Base-by-base conservation (phyloP, 805 yeast genomes). In the Peterozyma xylosa region DNA sequence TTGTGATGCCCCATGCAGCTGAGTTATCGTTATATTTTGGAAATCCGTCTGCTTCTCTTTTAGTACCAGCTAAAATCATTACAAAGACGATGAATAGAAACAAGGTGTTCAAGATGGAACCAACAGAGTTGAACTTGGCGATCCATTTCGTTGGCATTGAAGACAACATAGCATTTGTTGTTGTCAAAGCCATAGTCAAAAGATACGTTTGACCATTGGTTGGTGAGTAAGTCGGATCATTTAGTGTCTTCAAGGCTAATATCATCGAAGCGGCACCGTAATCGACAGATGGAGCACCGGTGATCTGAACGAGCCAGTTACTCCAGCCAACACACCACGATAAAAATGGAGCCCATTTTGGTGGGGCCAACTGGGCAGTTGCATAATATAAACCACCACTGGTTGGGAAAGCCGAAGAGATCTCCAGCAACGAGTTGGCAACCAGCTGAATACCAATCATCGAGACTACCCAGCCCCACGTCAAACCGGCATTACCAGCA, bases 371-470 rank as follows among this genome's bases (percentile, higher is more conserved):
- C 52, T 78, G 77, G 2, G 78, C 70, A 2, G 80, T 80, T 47
- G 87, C 85, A 52, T 81, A 82, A 40, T 83, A 84, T 9, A 83
- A 70, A 38, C 87, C 87, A 27, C 84, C 76, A 10, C 82, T 68
- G 7, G 84, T 80, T 35, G 88, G 88, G 63, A 76, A 76, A 5
- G 84, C 78, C 21, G 78, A 69, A 11, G 83, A 73, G 30, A 81
- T 66, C 55, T 82, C 87, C 0, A 85, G 84, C 74, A 82, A 67
- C 15, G 80, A 71, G 37, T 71, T 63, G 11, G 83, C 83, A 38
- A 81, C 85, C 4, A 72, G 67, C 42, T 74, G 64, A 42, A 82
- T 70, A 35, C 81, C 77, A 32, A 70, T 46, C 63, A 77, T 67
- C 34, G 81, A 82, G 14, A 78, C 59, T 17, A 80, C 52, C 64